These are phyloP conservation scores for Pichia sp. DNA, from an alignment of 1,139 yeast genomes.

Conservation along the genomic window DNA sequence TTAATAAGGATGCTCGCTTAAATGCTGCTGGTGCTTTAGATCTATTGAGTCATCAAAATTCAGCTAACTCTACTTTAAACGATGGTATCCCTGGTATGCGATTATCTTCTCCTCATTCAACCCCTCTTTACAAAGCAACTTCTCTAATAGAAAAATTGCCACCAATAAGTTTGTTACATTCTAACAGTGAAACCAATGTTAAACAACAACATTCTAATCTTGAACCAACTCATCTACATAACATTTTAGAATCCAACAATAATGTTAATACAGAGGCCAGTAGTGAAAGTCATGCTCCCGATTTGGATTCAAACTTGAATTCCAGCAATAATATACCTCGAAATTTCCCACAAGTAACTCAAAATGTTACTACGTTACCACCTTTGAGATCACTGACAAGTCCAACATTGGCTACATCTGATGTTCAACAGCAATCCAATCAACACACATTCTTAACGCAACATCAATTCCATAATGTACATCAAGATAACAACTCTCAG, in stretches of 20 bases:
- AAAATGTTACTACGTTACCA: constrained; percentile 7
- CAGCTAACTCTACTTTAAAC: constrained; percentile 3
- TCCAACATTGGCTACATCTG: neutral
- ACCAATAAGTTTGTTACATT: constrained; percentile 19
- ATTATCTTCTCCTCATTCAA: constrained; percentile 19
- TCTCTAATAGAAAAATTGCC: constrained; percentile 18
- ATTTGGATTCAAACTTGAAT: neutral
- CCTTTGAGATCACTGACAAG: constrained; percentile 9
- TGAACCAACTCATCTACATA: constrained; percentile 16
- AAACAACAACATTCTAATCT: neutral
- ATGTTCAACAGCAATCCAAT: neutral
- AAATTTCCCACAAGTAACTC: neutral
- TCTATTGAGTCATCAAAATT: constrained; percentile 31
- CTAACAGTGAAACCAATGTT: neutral
- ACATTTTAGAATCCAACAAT: constrained; percentile 12
- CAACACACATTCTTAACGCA: constrained; percentile 11
- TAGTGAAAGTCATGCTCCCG: neutral
- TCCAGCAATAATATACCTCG: neutral
- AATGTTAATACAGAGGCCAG: constrained; percentile 3
- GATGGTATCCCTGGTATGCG: constrained; percentile 29
- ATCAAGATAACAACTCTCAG: constrained; percentile 11
- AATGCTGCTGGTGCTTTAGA: constrained; percentile 57
- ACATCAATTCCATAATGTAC: constrained; percentile 12
- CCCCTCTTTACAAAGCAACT: constrained; percentile 7
- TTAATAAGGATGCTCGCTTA: constrained; percentile 26